phyloP scores from a whole-genome alignment of 2,329 filamentous ascomycete species.

The Penicillium sp. region DNA sequence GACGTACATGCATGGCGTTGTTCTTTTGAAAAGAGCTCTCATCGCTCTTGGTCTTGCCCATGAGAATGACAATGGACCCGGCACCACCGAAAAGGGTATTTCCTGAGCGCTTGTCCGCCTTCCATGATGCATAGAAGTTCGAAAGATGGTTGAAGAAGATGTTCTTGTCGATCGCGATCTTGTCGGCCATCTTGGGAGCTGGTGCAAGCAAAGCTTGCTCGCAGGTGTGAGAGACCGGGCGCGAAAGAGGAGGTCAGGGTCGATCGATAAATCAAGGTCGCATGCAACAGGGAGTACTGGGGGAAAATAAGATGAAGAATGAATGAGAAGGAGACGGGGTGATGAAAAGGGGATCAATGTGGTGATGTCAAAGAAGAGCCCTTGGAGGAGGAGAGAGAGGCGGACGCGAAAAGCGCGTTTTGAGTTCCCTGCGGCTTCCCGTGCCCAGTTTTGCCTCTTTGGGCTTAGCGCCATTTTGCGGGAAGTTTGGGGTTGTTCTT shows the following conservation, averaged over 20 bases:
- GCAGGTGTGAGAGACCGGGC: slow-evolving; percentile 16
- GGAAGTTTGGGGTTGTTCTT: slow-evolving; percentile 2
- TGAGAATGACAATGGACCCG: slow-evolving; percentile 82
- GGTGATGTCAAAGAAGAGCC: slow-evolving; percentile 10
- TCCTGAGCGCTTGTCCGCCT: slow-evolving; percentile 87
- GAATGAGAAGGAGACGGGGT: not conserved
- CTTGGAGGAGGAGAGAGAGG: slow-evolving; percentile 11
- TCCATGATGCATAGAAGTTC: slow-evolving; percentile 88
- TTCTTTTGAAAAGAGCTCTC: slow-evolving; percentile 88
- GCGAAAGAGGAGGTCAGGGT: not conserved
- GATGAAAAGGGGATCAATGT: slow-evolving; percentile 1
- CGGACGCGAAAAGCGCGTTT: slow-evolving; percentile 35
- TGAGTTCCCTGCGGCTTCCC: slow-evolving; percentile 18
- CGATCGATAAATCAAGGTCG: slow-evolving; percentile 8
- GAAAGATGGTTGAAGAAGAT: slow-evolving; percentile 91
- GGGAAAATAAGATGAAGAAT: not conserved
- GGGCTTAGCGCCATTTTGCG: slow-evolving; percentile 18
- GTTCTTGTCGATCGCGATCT: slow-evolving; percentile 94
- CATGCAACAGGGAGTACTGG: slow-evolving; percentile 4
- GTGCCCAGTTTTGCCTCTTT: slow-evolving; percentile 29
- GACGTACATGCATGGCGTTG: slow-evolving; percentile 87
- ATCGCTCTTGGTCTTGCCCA: slow-evolving; percentile 88
- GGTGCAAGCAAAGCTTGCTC: slow-evolving; percentile 22
- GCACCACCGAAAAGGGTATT: slow-evolving; percentile 84
- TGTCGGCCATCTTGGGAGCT: slow-evolving; percentile 61